phyloP scores from a whole-genome alignment of 345 rosid genomes.

The Heritiera littoralis region DNA sequence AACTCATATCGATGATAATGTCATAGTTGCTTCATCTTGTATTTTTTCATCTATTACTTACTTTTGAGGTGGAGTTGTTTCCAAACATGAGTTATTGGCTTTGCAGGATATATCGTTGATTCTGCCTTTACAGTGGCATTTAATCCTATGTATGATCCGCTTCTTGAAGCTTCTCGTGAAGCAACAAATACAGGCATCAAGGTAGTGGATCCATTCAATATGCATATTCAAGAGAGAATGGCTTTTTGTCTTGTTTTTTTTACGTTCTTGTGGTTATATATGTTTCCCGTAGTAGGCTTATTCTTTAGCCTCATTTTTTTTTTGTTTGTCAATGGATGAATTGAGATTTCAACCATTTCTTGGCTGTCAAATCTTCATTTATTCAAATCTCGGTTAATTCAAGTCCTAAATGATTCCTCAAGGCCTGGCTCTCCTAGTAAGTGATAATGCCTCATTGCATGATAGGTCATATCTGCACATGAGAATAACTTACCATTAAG shows the following conservation, averaged over 20 bases:
- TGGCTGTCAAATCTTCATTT: neutral
- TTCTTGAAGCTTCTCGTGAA: conserved; percentile 92
- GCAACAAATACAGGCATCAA: conserved; percentile 96
- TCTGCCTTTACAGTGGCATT: conserved; percentile 99
- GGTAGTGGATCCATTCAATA: conserved; percentile 64
- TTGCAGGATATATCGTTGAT: conserved; percentile 81
- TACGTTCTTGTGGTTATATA: neutral
- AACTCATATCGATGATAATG: conserved; percentile 86
- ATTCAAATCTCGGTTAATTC: neutral
- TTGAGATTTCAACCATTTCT: neutral
- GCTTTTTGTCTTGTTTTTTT: neutral
- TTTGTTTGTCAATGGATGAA: neutral
- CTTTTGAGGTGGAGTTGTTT: conserved; percentile 11
- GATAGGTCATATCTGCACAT: neutral
- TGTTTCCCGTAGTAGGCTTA: neutral
- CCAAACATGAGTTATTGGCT: conserved; percentile 26
- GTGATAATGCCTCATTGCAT: neutral
- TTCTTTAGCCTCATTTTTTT: neutral
- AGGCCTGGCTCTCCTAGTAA: neutral
- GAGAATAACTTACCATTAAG: neutral
- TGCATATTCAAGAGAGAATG: neutral
- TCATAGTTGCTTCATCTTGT: neutral
- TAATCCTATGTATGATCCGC: conserved; percentile 92
- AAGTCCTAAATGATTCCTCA: neutral
- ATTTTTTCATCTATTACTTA: neutral